A percentile compares a stretch with the other conserved stretches of the same genome.
These are phyloP conservation scores for Kuraishia molischiana DNA, from an alignment of 805 yeast species.

Conservation along the genomic window DNA sequence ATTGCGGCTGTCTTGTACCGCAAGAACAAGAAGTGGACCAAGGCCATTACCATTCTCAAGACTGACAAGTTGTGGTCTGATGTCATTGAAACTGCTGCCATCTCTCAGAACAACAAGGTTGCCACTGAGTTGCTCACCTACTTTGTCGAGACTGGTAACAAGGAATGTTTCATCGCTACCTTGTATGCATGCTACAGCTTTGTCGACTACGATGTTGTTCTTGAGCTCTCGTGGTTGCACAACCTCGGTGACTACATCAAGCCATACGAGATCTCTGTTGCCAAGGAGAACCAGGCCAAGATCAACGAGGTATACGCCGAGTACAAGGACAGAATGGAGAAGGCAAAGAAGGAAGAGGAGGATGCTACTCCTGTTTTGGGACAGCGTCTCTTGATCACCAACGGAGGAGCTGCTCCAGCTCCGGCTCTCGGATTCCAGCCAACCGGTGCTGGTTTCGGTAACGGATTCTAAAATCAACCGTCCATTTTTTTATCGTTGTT, in stretches of 20 bases:
- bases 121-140: constrained; percentile 84
- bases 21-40: constrained; percentile 88
- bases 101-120: constrained; percentile 68
- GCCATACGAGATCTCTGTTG: constrained; percentile 83
- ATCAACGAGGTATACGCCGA: constrained; percentile 59
- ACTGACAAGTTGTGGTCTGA: constrained; percentile 92
- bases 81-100: constrained; percentile 85
- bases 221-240: constrained; percentile 89
- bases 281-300: constrained; percentile 67
- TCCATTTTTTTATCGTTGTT: too few species aligned
- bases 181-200: constrained; percentile 78
- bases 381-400: constrained; percentile 75
- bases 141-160: constrained; percentile 95
- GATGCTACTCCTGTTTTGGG: constrained; percentile 38
- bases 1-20: constrained; percentile 91
- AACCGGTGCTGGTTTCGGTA: constrained; percentile 68
- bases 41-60: constrained; percentile 81
- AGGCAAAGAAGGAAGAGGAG: constrained; percentile 39
- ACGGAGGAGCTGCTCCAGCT: constrained; percentile 37
- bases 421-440: constrained; percentile 54
- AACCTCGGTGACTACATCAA: constrained; percentile 74
- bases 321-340: constrained; percentile 58
- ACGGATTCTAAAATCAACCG: constrained; percentile 32
- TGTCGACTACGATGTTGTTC: constrained; percentile 71
- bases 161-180: constrained; percentile 88